Evolutionary conservation across 1,284 basidiomycete genomes (phyloP), one percentile per base, ranked within the genome.

Genomic region (Mycena sp.): DNA sequence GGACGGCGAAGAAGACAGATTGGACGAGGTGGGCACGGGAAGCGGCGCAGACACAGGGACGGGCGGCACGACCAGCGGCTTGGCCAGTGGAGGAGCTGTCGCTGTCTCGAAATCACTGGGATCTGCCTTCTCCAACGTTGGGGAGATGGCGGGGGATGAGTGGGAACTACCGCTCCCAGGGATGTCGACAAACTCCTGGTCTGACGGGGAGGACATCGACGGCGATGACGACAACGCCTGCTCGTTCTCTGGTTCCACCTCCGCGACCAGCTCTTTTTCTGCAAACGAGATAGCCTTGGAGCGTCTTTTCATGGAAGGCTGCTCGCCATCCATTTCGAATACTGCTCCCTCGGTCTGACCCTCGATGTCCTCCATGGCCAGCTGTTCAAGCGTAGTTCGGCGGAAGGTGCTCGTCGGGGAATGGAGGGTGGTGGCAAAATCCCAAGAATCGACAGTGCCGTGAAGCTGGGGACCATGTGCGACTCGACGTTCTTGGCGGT

Each of bases 401-500:
- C 66, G 26, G 64, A 37, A 12, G 63, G 68, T 73, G 25, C 70
- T 71, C 6, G 70, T 72, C 12, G 76, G 76, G 2, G 80, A 76
- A 61, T 77, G 68, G 16, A 82, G 49, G 1, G 81, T 83, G 0
- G 80, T 76, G 7, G 83, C 74, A 72, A 90, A 90, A 71, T 90
- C 88, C 88, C 88, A 90, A 26, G 88, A 89, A 55, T 87, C 88
- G 63, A 89, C 74, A 14, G 87, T 86, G 32, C 77, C 76, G 40
- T 80, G 77, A 3, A 81, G 79, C 37, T 78, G 70, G 16, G 81
- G 64, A 14, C 77, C 76, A 1, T 81, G 77, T 21, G 82, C 69
- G 21, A 78, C 76, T 32, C 84, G 80, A 29, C 89, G 85, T 74
- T 93, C 91, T 76, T 93, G 90, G 38, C 92, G 84, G 69, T 83